These are phyloP conservation scores for Rubus idaeus DNA, from an alignment of 306 rosid species.

Conservation along the genomic window DNA sequence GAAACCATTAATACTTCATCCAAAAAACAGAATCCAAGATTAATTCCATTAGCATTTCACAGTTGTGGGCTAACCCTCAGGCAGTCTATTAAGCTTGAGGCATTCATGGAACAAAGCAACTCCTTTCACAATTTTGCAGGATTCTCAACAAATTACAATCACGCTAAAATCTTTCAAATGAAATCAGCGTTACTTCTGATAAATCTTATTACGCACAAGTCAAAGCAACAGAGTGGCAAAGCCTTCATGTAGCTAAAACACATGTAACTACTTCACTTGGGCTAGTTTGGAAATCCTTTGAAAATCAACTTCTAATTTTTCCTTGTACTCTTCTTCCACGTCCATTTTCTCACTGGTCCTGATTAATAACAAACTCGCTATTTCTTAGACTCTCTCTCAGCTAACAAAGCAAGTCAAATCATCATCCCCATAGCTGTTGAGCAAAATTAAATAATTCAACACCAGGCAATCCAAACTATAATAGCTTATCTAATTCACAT, in stretches of 20 bases:
- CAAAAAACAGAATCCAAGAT: background rate
- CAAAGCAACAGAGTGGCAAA: background rate
- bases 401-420: too few relatives aligned
- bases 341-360: background rate
- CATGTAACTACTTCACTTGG: background rate
- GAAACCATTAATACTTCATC: background rate
- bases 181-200: too few relatives aligned
- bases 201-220: background rate
- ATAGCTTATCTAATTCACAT: background rate
- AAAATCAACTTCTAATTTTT: background rate
- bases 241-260: background rate
- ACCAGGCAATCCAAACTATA: background rate
- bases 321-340: background rate
- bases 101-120: too few relatives aligned
- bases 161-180: background rate
- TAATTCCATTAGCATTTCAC: background rate
- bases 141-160: too few relatives aligned
- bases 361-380: background rate
- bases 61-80: background rate
- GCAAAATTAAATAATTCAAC: too few relatives aligned
- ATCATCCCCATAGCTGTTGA: background rate
- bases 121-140: background rate
- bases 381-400: background rate
- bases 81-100: too few relatives aligned
- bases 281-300: background rate